These are phyloP conservation scores for Cyclostephanos tholiformis DNA, from an alignment of 108 stramenopile genomes.

Conservation along the genomic window DNA sequence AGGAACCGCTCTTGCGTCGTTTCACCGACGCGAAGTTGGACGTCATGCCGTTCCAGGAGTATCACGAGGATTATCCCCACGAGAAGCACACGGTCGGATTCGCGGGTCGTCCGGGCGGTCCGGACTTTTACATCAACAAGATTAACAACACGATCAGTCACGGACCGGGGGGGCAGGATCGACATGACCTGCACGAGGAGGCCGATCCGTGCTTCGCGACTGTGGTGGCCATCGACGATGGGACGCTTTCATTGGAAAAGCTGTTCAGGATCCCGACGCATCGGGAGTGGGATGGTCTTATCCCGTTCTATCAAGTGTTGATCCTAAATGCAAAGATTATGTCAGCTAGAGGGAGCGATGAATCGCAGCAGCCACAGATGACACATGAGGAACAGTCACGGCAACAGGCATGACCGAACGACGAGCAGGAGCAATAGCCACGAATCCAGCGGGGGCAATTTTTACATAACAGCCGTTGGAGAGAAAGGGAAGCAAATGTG, in stretches of 20 bases:
- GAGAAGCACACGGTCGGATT: conserved; percentile 79
- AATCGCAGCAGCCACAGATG: background rate
- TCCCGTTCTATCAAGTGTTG: conserved; percentile 18
- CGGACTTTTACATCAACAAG: conserved; percentile 90
- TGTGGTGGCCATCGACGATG: conserved; percentile 52
- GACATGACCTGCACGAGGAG: conserved; percentile 74
- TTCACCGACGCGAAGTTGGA: conserved; percentile 56
- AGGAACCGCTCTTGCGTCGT: conserved; percentile 34
- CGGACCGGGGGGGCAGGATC: conserved; percentile 89
- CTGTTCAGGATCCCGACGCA: conserved; percentile 50
- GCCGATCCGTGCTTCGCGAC: conserved; percentile 95
- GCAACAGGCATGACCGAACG: background rate
- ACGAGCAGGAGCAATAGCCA: background rate
- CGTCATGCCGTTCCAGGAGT: conserved; percentile 78
- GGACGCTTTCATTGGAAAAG: conserved; percentile 30
- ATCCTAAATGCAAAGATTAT: conserved; percentile 36
- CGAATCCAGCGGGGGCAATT: too few relatives aligned
- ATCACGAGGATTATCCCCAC: conserved; percentile 75
- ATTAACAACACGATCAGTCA: conserved; percentile 80
- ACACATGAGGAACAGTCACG: background rate
- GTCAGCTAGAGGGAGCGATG: background rate
- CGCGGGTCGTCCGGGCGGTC: conserved; percentile 91
- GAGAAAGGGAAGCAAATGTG: too few relatives aligned
- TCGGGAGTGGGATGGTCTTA: background rate
- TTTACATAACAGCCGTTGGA: too few relatives aligned